These are phyloP conservation scores for Beauveria bassiana DNA, from an alignment of 2,329 filamentous ascomycete species.

Conservation along the genomic window DNA sequence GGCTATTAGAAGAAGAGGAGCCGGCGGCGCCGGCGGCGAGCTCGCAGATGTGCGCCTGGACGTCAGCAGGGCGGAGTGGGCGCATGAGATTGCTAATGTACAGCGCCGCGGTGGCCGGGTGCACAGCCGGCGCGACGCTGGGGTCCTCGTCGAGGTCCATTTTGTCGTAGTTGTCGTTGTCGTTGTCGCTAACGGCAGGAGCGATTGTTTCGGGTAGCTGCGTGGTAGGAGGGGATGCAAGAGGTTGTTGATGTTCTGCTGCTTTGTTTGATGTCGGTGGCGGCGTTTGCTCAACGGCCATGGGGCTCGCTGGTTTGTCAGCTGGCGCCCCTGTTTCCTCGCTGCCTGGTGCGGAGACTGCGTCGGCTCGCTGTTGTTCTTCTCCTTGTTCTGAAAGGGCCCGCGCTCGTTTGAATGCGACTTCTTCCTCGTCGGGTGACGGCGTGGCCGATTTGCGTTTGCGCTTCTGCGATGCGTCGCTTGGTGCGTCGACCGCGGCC, in stretches of 20 bases:
- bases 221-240: background rate
- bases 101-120: constrained; percentile 66
- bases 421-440: constrained; percentile 43
- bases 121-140: constrained; percentile 49
- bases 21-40: constrained; percentile 63
- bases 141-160: constrained; percentile 26
- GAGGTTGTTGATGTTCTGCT: background rate
- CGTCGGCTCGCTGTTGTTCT: constrained; percentile 8
- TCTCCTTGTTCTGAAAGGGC: constrained; percentile 22
- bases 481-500: background rate
- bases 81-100: constrained; percentile 91
- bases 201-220: background rate
- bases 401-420: constrained; percentile 48
- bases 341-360: constrained; percentile 8
- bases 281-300: constrained; percentile 5
- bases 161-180: constrained; percentile 15
- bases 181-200: constrained; percentile 13
- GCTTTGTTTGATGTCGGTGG: background rate
- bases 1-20: constrained; percentile 16
- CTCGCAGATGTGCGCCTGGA: constrained; percentile 61
- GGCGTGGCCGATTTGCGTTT: constrained; percentile 61
- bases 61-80: constrained; percentile 60
- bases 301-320: constrained; percentile 6
- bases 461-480: constrained; percentile 49
- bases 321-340: constrained; percentile 5